These are phyloP conservation scores for Dipteronia sinensis DNA, from an alignment of 345 rosid species.

Conservation along the genomic window DNA sequence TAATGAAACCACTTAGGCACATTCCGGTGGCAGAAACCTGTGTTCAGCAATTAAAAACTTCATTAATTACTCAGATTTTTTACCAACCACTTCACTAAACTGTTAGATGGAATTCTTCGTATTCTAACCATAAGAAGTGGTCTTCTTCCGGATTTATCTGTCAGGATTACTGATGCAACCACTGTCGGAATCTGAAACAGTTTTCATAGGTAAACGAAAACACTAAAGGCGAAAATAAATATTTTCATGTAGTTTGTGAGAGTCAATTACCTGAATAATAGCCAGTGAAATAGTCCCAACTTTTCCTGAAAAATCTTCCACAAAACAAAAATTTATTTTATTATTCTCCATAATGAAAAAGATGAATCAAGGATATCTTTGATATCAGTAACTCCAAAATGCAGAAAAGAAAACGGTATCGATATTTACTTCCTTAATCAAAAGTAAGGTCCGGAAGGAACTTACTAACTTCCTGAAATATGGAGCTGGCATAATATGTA, in stretches of 20 bases:
- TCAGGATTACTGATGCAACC: slow-evolving; percentile 16
- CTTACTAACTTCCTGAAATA: slow-evolving; percentile 50
- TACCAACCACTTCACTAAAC: too few relatives aligned
- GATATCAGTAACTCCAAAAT: too few relatives aligned
- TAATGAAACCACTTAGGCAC: slow-evolving; percentile 23
- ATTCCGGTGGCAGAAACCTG: slow-evolving; percentile 31
- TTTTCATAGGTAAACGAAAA: neutral
- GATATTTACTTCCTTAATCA: too few relatives aligned
- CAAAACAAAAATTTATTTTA: neutral
- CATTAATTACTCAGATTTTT: too few relatives aligned
- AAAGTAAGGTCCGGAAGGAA: neutral
- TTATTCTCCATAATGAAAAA: too few relatives aligned
- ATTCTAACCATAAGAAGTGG: slow-evolving; percentile 35
- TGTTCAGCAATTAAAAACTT: too few relatives aligned
- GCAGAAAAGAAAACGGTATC: too few relatives aligned
- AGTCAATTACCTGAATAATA: neutral
- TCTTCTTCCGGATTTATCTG: slow-evolving; percentile 32
- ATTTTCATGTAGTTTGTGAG: neutral
- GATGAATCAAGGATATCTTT: too few relatives aligned
- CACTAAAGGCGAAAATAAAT: neutral
- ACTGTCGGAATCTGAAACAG: slow-evolving; percentile 24
- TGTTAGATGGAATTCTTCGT: too few relatives aligned
- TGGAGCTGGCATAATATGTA: slow-evolving; percentile 44
- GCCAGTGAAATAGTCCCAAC: slow-evolving; percentile 10
- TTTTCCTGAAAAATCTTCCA: slow-evolving; percentile 10